Evolutionary conservation across 2,329 filamentous ascomycete genomes (phyloP).

Genomic region (Monosporascus ibericus): DNA sequence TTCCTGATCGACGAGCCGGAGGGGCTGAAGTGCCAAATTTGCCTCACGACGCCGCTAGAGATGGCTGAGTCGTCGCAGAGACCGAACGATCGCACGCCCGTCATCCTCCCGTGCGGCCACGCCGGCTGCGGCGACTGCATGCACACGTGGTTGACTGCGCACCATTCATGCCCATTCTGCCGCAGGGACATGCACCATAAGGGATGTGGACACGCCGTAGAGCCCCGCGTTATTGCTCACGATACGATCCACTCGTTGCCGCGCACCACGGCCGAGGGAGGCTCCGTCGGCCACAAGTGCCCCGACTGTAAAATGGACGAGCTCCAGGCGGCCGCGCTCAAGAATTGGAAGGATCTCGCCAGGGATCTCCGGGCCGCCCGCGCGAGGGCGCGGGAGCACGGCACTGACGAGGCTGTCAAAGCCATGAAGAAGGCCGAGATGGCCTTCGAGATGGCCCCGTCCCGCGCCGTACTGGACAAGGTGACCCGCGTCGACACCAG

Average conservation of each 20-base stretch:
- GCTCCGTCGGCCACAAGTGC: constrained; percentile 17
- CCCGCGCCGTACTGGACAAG: neutral
- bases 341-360: constrained; percentile 3
- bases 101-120: constrained; percentile 32
- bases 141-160: constrained; percentile 16
- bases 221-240: constrained; percentile 18
- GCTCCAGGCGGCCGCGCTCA: constrained; percentile 1
- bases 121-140: constrained; percentile 25
- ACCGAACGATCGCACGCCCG: constrained; percentile 8
- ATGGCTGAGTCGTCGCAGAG: constrained; percentile 5
- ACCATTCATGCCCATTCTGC: constrained; percentile 30
- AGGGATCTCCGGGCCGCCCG: constrained; percentile 7
- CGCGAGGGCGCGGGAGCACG: neutral
- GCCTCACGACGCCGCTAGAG: constrained; percentile 8
- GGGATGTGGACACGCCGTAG: constrained; percentile 24
- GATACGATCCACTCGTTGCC: constrained; percentile 28
- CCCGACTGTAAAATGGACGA: constrained; percentile 8
- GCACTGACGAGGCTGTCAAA: constrained; percentile 6
- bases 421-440: constrained; percentile 7
- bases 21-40: constrained; percentile 20
- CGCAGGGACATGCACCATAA: constrained; percentile 20
- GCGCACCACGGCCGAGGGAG: constrained; percentile 24
- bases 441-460: constrained; percentile 8
- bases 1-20: constrained; percentile 21
- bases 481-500: neutral